Base-by-base conservation (phyloP, 139 green algal species). In the Auxenochlorella pyrenoidosa region DNA sequence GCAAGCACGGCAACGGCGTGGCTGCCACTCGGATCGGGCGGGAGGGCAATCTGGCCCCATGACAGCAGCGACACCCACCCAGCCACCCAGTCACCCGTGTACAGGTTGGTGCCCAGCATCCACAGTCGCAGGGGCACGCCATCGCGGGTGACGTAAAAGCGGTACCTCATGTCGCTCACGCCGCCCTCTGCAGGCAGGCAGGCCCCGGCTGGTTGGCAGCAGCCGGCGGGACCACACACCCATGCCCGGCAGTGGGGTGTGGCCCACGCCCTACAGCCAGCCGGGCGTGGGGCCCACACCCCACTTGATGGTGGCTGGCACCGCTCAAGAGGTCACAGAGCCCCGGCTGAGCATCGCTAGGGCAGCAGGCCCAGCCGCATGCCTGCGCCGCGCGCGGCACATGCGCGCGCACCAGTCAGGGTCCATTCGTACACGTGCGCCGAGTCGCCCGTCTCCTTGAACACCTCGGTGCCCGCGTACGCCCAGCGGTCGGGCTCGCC, bases 81-180 rank as follows among this genome's bases (percentile, higher is more conserved):
- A 71, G 28, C 63, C 51, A 77, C n/a, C n/a, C n/a, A 16, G 5
- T 73, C 79, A 85, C 80, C 86, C 10, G 90, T 90, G 75, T 90
- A 92, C 36, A 93, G 75, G 89, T 95, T 94, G 43, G 86, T 63
- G 44, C 91, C 92, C 72, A 82, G 63, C 87, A 92, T 91, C 34
- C 83, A 43, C 4, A 94, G 89, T 41, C 73, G 65, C 34, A 94
- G 80, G 0, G 92, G 92, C 2, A 36, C 66, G 5, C 80, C 82
- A 32, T 92, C 91, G 68, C 84, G 77, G 28, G 40, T 84, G 26
- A 89, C 84, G 41, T 87, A 90, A 36, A 94, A 89, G 3, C 68
- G 90, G 85, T 94, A 94, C 47, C 82, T 79, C 87, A 88, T 88
- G 32, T 90, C 70, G 78, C 87, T 90, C 54, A 68, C 63, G 34